These are phyloP conservation scores for Salix caprea DNA, from an alignment of 345 rosid species.

Conservation along the genomic window DNA sequence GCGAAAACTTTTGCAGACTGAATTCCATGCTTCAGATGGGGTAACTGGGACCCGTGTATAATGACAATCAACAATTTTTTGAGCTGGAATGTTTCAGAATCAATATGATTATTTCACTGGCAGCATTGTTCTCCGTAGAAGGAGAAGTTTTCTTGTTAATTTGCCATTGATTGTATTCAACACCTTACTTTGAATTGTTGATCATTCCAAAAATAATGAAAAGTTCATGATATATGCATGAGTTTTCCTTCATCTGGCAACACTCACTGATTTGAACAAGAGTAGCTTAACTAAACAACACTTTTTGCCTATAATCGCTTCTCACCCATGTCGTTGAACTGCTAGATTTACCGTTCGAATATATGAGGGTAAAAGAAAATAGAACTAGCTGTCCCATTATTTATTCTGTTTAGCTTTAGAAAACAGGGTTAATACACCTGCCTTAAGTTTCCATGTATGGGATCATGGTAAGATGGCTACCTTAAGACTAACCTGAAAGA, in stretches of 20 bases:
- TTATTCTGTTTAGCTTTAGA: too few species aligned
- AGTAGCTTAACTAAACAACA: background rate
- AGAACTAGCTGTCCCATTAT: background rate
- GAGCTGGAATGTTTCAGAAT: background rate
- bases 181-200: background rate
- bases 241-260: background rate
- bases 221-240: background rate
- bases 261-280: background rate
- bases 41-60: background rate
- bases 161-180: background rate
- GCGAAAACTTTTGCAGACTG: slow-evolving; percentile 27
- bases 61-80: background rate
- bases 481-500: background rate
- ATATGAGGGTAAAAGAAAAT: too few species aligned
- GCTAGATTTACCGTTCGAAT: background rate
- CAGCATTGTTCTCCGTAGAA: background rate
- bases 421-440: background rate
- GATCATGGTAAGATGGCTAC: background rate
- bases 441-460: background rate
- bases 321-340: background rate
- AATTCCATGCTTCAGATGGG: slow-evolving; percentile 1
- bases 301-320: background rate
- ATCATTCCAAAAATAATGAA: background rate
- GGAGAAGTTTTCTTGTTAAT: background rate
- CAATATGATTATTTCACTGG: background rate